Evolutionary conservation across 2,329 filamentous ascomycete genomes (phyloP), one percentile per base, ranked within the genome.

Genomic region (Venturia effusa): DNA sequence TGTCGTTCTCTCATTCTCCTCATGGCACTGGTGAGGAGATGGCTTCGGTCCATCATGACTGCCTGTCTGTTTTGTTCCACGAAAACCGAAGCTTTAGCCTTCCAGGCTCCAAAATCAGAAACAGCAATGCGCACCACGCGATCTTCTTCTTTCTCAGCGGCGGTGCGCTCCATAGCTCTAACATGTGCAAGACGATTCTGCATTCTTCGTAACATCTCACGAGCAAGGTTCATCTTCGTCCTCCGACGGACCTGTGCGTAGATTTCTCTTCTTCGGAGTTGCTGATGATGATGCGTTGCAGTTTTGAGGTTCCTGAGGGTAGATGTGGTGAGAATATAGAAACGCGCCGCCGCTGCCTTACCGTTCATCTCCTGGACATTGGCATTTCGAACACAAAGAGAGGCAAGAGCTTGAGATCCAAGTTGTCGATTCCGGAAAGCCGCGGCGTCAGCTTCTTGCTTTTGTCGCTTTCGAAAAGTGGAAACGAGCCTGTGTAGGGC

Each of bases 291-390:
- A 51, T 78, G 71, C 1, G 80, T 80, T 24, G 79, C 78, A 45
- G 75, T 73, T 27, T 76, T 77, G 83, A 83, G 86, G 17, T 71
- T 70, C 66, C 79, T 82, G 61, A 85, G 67, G 2, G 76, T 73
- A 51, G 73, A 75, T 8, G 75, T 83, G 51, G 78, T 74, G n/a
- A 81, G 69, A 43, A 83, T 81, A 69, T 84, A 86, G 67, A 81
- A 85, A 13, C 77, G 73, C 30, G 83, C 83, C 70, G 83, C 79
- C n/a, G 72, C 72, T 32, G 83, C 80, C 81, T 81, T 83, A 30
- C 74, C 74, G 54, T 81, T 76, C 55, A 86, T 22, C 11, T 65
- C 24, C 17, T 55, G 37, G 7, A 79, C 71, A 66, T 83, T 77
- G 19, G 76, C 71, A 7, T 72, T 70, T 43, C 73, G 73, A 22